Percentiles rank a stretch among this genome's conserved stretches.
These are phyloP conservation scores for Phanerochaete carnosa DNA, from an alignment of 768 basidiomycete species.

Conservation along the genomic window DNA sequence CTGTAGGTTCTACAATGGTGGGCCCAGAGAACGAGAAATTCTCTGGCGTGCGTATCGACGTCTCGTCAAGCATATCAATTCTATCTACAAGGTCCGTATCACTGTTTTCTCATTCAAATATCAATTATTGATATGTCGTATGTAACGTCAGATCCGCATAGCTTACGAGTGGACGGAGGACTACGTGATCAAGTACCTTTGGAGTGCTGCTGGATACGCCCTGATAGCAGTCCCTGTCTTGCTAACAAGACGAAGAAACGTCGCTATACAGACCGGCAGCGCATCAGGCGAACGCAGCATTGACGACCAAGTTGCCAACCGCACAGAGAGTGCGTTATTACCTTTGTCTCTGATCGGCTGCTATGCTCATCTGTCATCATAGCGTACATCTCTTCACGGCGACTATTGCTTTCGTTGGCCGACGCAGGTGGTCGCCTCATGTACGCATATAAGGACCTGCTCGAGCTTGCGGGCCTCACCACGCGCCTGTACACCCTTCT, in stretches of 20 bases:
- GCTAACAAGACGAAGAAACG: conserved; percentile 50
- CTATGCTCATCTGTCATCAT: neutral
- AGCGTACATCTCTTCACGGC: conserved; percentile 92
- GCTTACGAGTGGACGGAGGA: conserved; percentile 96
- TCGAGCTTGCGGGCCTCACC: conserved; percentile 93
- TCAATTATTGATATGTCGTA: neutral
- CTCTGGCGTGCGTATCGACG: conserved; percentile 72
- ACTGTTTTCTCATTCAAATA: neutral
- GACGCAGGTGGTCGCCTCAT: conserved; percentile 95
- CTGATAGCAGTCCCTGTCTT: conserved; percentile 90
- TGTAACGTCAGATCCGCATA: conserved; percentile 66
- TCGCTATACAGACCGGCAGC: conserved; percentile 19
- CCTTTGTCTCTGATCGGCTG: neutral
- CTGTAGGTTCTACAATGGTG: conserved; percentile 89
- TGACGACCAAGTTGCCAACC: conserved; percentile 37
- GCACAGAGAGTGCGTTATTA: conserved; percentile 45
- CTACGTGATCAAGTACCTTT: conserved; percentile 94
- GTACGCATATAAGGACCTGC: conserved; percentile 95
- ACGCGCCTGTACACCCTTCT: conserved; percentile 85
- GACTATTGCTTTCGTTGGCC: conserved; percentile 89
- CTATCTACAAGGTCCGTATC: conserved; percentile 73
- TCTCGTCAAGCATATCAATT: conserved; percentile 86
- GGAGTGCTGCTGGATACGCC: conserved; percentile 90
- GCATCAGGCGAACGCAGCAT: neutral
- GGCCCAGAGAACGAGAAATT: conserved; percentile 77